Evolutionary conservation across 495 filamentous ascomycete genomes (phyloP).

Genomic region (Pseudevernia furfuracea): DNA sequence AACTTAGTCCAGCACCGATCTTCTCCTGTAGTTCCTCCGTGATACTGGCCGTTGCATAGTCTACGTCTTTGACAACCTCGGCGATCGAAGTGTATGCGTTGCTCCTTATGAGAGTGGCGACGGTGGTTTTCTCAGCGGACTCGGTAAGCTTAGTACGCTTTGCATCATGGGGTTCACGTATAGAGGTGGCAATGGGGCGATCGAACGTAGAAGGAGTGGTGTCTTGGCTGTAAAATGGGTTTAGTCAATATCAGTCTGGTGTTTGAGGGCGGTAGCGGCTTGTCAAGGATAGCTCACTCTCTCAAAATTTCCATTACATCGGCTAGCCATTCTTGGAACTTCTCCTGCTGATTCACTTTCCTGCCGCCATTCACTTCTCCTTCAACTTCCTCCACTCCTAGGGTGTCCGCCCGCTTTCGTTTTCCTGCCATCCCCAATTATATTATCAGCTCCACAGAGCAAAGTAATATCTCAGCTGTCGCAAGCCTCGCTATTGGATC

Average conservation of each 20-base stretch:
- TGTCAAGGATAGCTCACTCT: conserved; percentile 14
- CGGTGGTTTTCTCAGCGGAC: conserved; percentile 35
- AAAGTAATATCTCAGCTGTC: neutral
- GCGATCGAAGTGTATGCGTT: conserved; percentile 41
- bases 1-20: conserved; percentile 28
- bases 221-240: conserved; percentile 16
- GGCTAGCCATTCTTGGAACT: conserved; percentile 21
- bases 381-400: conserved; percentile 11
- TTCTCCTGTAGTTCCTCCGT: conserved; percentile 40
- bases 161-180: conserved; percentile 17
- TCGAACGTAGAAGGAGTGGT: conserved; percentile 25
- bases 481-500: neutral
- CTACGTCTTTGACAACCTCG: conserved; percentile 44
- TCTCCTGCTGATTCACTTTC: conserved; percentile 7
- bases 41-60: conserved; percentile 39
- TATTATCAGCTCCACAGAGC: neutral
- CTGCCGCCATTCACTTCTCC: conserved; percentile 3
- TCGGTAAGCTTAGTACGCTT: conserved; percentile 44
- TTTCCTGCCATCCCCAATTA: conserved; percentile 20
- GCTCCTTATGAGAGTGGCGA: conserved; percentile 37
- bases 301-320: conserved; percentile 24
- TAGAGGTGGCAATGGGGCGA: conserved; percentile 9
- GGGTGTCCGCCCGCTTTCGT: conserved; percentile 22
- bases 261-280: neutral
- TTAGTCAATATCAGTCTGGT: conserved; percentile 4